Evolutionary conservation across 2,329 filamentous ascomycete genomes (phyloP), one percentile per base, ranked within the genome.

Genomic region (Claviceps quebecensis): DNA sequence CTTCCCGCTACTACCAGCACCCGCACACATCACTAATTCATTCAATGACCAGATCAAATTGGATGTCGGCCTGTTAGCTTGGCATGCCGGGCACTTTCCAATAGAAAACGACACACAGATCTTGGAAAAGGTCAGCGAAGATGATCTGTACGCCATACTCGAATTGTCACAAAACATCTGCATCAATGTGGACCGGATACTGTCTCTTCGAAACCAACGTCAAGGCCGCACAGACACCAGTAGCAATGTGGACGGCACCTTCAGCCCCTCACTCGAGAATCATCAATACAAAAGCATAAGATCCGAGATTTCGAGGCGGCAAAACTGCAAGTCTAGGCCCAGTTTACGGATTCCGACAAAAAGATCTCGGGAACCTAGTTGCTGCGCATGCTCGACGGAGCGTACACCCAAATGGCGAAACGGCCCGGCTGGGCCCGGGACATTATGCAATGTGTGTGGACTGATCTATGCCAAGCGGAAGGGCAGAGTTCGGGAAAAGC

Each of bases 401-500:
- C 82, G 86, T 63, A 87, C 83, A n/a, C 83, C 83, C 19, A 82
- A 87, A 70, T 87, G 83, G 83, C 76, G 83, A 54, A 73, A 81
- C 59, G 83, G 83, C 36, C 83, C 83, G n/a, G 83, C 86, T 61
- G 83, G 83, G 45, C 83, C 82, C 44, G 73, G 83, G 55, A 86
- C 83, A 6, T 68, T 87, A 40, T 87, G 83, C 67, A 87, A 87
- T 67, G 83, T 84, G 8, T 87, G 83, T 60, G 83, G 83, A 41
- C 68, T 87, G 56, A 81, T 63, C 16, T 63, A 61, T 50, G 60
- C 61, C 16, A 63, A 63, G 50, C 55, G 58, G 9, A 50, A 57
- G 40, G 55, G 54, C 13, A 48, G 52, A 17, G 39, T 43, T 41
- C 49, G 39, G 4, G 38, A 11, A n/a, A 49, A 44, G 17, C 19